Percentiles rank a stretch among this genome's conserved stretches.
Evolutionary conservation across 768 basidiomycete species (phyloP).

Genomic region (Boletus vermiculosoides): DNA sequence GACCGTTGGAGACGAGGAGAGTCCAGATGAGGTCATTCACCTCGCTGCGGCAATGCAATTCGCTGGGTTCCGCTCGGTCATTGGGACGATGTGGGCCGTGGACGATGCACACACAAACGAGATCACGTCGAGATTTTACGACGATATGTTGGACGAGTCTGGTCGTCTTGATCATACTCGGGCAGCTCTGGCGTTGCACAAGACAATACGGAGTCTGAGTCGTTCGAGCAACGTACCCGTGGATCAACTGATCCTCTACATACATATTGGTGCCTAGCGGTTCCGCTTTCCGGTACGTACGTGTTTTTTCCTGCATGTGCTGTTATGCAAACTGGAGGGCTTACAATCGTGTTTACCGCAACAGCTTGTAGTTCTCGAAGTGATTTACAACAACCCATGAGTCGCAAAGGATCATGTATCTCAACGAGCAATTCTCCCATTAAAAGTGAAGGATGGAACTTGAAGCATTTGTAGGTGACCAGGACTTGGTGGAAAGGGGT

Average conservation of each 20-base stretch:
- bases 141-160: neutral
- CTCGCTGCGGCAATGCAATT: conserved; percentile 5
- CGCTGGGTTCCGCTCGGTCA: conserved; percentile 9
- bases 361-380: neutral
- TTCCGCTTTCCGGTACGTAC: neutral
- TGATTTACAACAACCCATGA: neutral
- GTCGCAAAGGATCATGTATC: neutral
- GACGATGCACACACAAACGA: conserved; percentile 3
- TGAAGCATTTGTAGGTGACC: neutral
- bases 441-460: neutral
- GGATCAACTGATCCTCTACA: conserved; percentile 2
- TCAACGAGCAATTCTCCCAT: neutral
- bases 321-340: neutral
- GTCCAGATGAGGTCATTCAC: conserved; percentile 1
- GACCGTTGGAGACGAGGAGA: neutral
- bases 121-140: conserved; percentile 2
- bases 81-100: conserved; percentile 15
- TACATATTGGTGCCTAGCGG: neutral
- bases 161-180: no score
- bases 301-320: neutral
- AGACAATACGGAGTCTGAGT: neutral
- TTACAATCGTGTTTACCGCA: no score
- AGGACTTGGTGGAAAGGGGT: neutral
- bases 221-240: neutral
- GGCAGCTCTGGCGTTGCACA: neutral